These are phyloP conservation scores for Thelephora terrestris DNA, from an alignment of 1,284 basidiomycete genomes.

Conservation along the genomic window DNA sequence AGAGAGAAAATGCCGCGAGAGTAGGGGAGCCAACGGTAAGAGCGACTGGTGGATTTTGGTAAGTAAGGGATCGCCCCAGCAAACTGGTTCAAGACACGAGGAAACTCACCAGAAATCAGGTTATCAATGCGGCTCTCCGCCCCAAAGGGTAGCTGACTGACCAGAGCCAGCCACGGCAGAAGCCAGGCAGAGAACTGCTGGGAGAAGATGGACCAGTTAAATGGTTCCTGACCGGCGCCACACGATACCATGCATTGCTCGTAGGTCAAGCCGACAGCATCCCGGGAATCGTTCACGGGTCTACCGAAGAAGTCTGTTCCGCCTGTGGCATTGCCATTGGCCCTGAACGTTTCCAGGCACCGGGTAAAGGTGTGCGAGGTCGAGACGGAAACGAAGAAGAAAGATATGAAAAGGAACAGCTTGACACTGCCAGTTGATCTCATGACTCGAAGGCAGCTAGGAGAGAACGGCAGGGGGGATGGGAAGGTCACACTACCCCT, in stretches of 20 bases:
- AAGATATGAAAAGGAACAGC: background rate
- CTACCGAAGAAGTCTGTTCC: background rate
- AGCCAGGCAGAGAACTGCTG: no score
- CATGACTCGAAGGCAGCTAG: no score
- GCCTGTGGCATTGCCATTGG: slow-evolving; percentile 2
- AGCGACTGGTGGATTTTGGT: no score
- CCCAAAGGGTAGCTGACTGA: slow-evolving; percentile 36
- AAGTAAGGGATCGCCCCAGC: no score
- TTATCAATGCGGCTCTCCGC: slow-evolving; percentile 19
- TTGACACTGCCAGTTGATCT: no score
- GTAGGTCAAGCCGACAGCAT: background rate
- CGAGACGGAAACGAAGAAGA: background rate
- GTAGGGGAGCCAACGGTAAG: slow-evolving; percentile 26
- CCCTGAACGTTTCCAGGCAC: background rate
- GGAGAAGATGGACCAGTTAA: slow-evolving; percentile 14
- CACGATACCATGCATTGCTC: background rate
- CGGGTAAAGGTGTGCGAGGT: background rate
- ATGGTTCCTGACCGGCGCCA: background rate
- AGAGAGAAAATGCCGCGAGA: slow-evolving; percentile 28
- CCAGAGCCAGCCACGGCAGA: slow-evolving; percentile 32
- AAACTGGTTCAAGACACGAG: background rate
- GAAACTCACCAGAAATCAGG: slow-evolving; percentile 15
- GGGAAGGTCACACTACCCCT: no score
- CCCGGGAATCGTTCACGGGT: background rate
- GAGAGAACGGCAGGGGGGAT: no score